Evolutionary conservation across 1,284 basidiomycete species (phyloP).

Genomic region (Microbotryomycetes sp.): DNA sequence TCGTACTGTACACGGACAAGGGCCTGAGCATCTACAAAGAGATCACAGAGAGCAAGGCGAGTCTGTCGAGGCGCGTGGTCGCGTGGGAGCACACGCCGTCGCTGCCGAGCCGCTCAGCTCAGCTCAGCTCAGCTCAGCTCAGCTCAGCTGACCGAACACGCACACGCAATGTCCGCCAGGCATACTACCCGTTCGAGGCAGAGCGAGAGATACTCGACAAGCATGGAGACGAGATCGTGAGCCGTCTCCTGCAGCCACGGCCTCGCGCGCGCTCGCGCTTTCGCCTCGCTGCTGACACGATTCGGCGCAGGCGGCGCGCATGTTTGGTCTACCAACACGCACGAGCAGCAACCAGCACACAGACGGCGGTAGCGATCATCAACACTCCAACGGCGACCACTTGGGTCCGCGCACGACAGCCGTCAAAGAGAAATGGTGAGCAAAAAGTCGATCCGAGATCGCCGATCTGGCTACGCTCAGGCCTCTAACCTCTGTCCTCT

Average conservation of each 20-base stretch:
- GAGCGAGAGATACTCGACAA: conserved; percentile 48
- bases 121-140: no score
- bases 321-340: conserved; percentile 23
- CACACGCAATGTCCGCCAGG: conserved; percentile 36
- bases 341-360: not conserved
- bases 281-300: not conserved
- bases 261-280: not conserved
- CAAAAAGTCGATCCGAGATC: not conserved
- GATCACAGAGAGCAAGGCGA: conserved; percentile 30
- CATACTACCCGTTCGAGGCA: conserved; percentile 77
- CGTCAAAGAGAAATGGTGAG: conserved; percentile 24
- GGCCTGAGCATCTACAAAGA: conserved; percentile 34
- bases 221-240: conserved; percentile 46
- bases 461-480: not conserved
- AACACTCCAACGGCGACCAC: not conserved
- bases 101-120: not conserved
- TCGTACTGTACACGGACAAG: conserved; percentile 19
- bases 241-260: conserved; percentile 1
- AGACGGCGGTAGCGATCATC: not conserved
- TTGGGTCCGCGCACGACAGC: not conserved
- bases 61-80: not conserved
- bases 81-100: not conserved
- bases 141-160: not conserved
- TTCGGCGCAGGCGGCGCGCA: not conserved
- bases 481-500: no score